A percentile compares a stretch with the other conserved stretches of the same genome.
Conservation (phyloP, 2,329 filamentous ascomycete species). For the Aspergillus candidus region DNA sequence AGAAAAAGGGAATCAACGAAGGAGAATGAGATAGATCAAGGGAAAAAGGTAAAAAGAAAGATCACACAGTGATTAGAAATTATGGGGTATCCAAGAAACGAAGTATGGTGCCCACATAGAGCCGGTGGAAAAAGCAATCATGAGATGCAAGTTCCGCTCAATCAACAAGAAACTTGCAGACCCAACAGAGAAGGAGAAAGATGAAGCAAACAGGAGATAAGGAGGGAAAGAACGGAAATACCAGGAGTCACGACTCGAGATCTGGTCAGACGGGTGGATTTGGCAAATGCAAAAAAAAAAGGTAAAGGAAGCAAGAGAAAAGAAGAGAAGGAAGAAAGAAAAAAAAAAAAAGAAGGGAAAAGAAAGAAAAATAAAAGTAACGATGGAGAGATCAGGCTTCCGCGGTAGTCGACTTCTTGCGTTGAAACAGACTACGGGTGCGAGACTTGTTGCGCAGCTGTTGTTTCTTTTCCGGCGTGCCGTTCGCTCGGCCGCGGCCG, state of each 20-base stretch:
- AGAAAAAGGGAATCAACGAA: conserved; percentile 1
- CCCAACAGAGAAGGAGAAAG: conserved; percentile 4
- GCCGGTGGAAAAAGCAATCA: not conserved
- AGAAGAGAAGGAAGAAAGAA: conserved; percentile 8
- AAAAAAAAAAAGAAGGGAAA: conserved; percentile 11
- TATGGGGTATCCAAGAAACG: conserved; percentile 21
- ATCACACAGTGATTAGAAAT: conserved; percentile 21
- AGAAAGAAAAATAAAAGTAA: conserved; percentile 10
- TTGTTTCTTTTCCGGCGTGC: conserved; percentile 56
- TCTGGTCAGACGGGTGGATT: conserved; percentile 2
- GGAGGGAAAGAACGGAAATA: conserved; percentile 8
- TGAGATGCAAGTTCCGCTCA: conserved; percentile 11
- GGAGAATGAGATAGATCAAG: not conserved
- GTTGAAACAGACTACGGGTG: conserved; percentile 66
- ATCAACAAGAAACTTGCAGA: not conserved
- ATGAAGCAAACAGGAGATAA: conserved; percentile 9
- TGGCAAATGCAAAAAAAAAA: conserved; percentile 6
- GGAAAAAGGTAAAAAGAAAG: conserved; percentile 6
- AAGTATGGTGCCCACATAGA: conserved; percentile 15
- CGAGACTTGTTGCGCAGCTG: conserved; percentile 63
- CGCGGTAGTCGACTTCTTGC: conserved; percentile 43
- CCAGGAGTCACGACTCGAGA: not conserved
- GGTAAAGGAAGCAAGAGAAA: conserved; percentile 11
- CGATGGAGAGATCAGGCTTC: conserved; percentile 20
- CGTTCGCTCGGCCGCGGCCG: conserved; percentile 25